These are phyloP conservation scores for Cutaneotrichosporon daszewskae DNA, from an alignment of 1,284 basidiomycete species.

Conservation along the genomic window DNA sequence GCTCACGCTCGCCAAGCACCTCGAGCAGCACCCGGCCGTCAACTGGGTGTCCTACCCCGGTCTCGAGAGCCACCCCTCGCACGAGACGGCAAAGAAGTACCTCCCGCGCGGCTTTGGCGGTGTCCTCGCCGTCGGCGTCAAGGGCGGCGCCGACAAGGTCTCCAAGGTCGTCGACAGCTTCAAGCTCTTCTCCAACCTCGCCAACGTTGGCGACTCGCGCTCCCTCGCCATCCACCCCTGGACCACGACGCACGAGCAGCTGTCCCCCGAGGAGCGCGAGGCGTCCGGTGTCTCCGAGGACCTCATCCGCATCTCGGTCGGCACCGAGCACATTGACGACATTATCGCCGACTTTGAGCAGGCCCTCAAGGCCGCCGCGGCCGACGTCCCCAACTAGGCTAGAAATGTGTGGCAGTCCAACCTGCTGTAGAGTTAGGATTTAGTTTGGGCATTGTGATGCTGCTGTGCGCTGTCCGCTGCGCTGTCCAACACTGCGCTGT, in stretches of 20 bases:
- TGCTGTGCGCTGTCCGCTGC: too few relatives aligned
- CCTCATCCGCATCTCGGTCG: slow-evolving; percentile 68
- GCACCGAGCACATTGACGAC: slow-evolving; percentile 79
- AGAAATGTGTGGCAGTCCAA: too few relatives aligned
- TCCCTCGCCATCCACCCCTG: slow-evolving; percentile 78
- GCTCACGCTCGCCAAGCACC: slow-evolving; percentile 52
- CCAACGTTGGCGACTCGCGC: slow-evolving; percentile 72
- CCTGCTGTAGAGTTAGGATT: too few relatives aligned
- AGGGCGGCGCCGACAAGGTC: slow-evolving; percentile 59
- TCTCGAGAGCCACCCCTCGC: slow-evolving; percentile 59
- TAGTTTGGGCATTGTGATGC: too few relatives aligned
- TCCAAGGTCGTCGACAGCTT: slow-evolving; percentile 67
- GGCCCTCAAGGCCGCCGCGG: slow-evolving; percentile 48
- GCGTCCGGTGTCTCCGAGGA: slow-evolving; percentile 71
- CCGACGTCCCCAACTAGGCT: too few relatives aligned
- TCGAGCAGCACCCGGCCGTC: slow-evolving; percentile 55
- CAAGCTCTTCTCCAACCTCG: slow-evolving; percentile 67
- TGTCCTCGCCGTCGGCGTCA: slow-evolving; percentile 74
- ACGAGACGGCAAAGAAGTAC: slow-evolving; percentile 59
- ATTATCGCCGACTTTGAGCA: slow-evolving; percentile 79
- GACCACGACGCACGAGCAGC: slow-evolving; percentile 62
- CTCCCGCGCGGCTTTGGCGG: slow-evolving; percentile 64
- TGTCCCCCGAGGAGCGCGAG: slow-evolving; percentile 58
- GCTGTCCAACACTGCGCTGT: too few relatives aligned
- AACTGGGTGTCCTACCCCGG: slow-evolving; percentile 80